A percentile compares a stretch with the other conserved stretches of the same genome.
Evolutionary conservation across 1,284 basidiomycete genomes (phyloP).

Genomic region (Cutaneotrichosporon spelunceum): DNA sequence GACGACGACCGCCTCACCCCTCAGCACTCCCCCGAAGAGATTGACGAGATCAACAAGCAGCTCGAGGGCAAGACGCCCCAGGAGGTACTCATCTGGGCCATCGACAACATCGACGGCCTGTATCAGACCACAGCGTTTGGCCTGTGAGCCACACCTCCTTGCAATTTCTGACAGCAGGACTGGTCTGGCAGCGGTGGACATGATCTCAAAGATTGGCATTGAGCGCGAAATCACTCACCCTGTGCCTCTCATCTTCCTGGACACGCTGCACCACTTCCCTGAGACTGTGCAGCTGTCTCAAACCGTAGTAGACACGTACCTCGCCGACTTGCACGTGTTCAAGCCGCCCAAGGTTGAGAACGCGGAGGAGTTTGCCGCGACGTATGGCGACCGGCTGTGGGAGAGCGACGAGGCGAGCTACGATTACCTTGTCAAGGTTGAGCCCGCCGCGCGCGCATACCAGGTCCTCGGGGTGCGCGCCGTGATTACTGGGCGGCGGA

Average conservation of each 20-base stretch:
- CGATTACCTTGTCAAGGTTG: slow-evolving; percentile 93
- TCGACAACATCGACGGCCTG: slow-evolving; percentile 66
- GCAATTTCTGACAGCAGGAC: slow-evolving; percentile 54
- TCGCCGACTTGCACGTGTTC: slow-evolving; percentile 70
- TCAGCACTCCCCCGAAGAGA: slow-evolving; percentile 64
- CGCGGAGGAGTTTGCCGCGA: slow-evolving; percentile 71
- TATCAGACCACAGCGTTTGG: slow-evolving; percentile 94
- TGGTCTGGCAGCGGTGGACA: slow-evolving; percentile 83
- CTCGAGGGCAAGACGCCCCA: slow-evolving; percentile 69
- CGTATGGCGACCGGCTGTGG: slow-evolving; percentile 82
- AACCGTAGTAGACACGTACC: slow-evolving; percentile 73
- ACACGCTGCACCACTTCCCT: slow-evolving; percentile 93
- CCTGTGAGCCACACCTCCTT: slow-evolving; percentile 51
- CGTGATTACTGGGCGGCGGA: slow-evolving; percentile 89
- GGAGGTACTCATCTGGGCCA: slow-evolving; percentile 77
- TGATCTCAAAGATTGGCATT: slow-evolving; percentile 72
- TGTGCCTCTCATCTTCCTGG: slow-evolving; percentile 73
- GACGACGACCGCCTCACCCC: slow-evolving; percentile 43
- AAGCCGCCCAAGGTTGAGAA: slow-evolving; percentile 70
- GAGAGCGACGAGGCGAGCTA: slow-evolving; percentile 83
- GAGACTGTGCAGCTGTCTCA: slow-evolving; percentile 87
- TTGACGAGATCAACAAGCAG: slow-evolving; percentile 68
- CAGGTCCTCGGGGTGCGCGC: slow-evolving; percentile 73
- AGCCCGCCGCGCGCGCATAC: slow-evolving; percentile 88
- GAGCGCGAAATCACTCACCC: slow-evolving; percentile 51